These are phyloP conservation scores for Talaromyces sp. DNA, from an alignment of 2,329 filamentous ascomycete genomes.

Conservation along the genomic window DNA sequence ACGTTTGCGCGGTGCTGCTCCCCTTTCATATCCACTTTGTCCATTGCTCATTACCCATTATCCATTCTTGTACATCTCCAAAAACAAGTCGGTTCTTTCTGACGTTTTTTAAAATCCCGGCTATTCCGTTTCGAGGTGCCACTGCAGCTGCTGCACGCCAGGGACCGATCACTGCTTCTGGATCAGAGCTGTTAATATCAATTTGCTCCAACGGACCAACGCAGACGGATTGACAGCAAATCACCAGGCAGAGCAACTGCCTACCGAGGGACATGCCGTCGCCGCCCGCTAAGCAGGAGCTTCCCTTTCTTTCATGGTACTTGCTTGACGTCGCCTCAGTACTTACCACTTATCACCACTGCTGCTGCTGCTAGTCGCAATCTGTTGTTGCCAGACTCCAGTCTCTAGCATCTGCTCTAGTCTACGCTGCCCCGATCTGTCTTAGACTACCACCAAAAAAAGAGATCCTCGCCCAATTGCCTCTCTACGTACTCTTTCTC, in stretches of 20 bases:
- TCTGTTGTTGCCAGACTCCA: not conserved
- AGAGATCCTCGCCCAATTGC: slow-evolving; percentile 2
- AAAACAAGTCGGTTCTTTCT: not conserved
- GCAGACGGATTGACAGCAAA: not conserved
- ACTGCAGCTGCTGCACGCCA: slow-evolving; percentile 9
- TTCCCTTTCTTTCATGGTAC: slow-evolving; percentile 3
- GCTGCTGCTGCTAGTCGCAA: not conserved
- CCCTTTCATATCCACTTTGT: slow-evolving; percentile 2
- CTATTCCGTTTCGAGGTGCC: slow-evolving; percentile 12
- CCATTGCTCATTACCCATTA: not conserved
- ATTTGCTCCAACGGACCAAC: not conserved
- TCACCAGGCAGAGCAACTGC: not conserved
- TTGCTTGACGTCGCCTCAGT: not conserved
- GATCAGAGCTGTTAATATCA: slow-evolving; percentile 3
- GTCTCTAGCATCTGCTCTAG: not conserved
- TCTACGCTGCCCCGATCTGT: slow-evolving; percentile 12
- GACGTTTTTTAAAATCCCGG: not conserved
- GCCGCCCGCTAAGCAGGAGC: slow-evolving; percentile 2
- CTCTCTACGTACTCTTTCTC: not conserved
- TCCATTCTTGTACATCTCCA: not conserved
- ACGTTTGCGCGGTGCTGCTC: not conserved
- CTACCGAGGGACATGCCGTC: slow-evolving; percentile 11
- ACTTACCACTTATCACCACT: not conserved
- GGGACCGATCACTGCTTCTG: not conserved
- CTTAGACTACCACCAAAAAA: not conserved